Base-by-base conservation (phyloP, 441 rosid genomes). In the Viola pubescens region DNA sequence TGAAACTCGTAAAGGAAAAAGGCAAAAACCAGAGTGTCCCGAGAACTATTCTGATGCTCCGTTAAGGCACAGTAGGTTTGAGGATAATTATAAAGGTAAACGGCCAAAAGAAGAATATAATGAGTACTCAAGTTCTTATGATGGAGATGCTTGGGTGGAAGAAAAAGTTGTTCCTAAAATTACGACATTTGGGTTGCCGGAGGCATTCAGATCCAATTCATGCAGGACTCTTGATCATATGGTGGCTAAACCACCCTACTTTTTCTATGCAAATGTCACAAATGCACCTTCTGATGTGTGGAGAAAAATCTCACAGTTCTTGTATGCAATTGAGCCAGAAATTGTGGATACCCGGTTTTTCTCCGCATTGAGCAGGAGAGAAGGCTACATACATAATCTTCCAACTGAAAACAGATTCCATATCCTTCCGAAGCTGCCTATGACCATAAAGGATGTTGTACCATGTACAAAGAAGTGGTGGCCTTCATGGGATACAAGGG, bases 401-500 rank as follows among this genome's bases (percentile, higher is more conserved):
- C 96, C 94, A 0, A 60, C 69, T 4, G 75, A 75, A 62, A 75
- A 77, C 66, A 75, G 97, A 67, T 84, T 73, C 63, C 77, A 72
- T 64, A 67, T 86, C 50, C 74, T 65, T 63, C 89, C 94, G 7
- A 76, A 71, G 65, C 75, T 94, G 11, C 82, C 77, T 7, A 63
- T 80, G 79, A 83, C 89, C 60, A 70, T 90, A 43, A 70, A 76
- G 73, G 89, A 89, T 13, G 91, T 83, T 43, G 61, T 90, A 54
- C 91, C 95, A 1, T 76, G 72, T 49, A 59, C 73, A 41, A 85
- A 79, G 81, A 84, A 81, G 61, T 94, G 97, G 95, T 88, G 97
- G 95, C 97, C 98, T 38, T 73, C 77, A 12, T 90, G 98, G 97
- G 98, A 94, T 78, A 75, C 92, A 1, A 83, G 99, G 85, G 83